phyloP scores from a whole-genome alignment of 1,284 basidiomycete genomes.

The Papiliotrema fonsecae region DNA sequence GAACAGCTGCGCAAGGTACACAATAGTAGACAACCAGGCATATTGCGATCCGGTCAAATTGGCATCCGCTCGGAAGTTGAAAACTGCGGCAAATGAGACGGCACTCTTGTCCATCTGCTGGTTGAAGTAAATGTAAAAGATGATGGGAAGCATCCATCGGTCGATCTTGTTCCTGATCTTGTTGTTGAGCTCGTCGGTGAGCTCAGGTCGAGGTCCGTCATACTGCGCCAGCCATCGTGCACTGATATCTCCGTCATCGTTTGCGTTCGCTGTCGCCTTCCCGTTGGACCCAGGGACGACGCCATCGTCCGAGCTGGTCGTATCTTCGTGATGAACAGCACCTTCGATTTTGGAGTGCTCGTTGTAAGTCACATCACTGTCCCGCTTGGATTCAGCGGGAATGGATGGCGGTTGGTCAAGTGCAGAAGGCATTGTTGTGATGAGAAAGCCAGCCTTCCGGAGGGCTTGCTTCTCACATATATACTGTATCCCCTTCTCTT shows the following conservation, averaged over 20 bases:
- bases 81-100: neutral
- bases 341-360: no score
- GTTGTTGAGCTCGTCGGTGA: slow-evolving; percentile 1
- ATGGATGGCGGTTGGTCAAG: no score
- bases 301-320: no score
- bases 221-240: slow-evolving; percentile 1
- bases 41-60: neutral
- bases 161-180: slow-evolving; percentile 1
- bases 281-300: no score
- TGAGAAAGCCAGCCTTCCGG: no score
- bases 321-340: no score
- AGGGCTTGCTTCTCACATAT: no score
- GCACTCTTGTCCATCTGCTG: neutral
- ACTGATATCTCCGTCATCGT: neutral
- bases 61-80: neutral
- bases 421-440: no score
- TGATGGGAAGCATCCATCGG: neutral
- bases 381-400: no score
- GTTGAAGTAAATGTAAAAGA: neutral
- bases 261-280: no score
- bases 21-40: neutral
- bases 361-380: no score
- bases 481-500: no score
- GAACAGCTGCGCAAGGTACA: neutral
- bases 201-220: neutral